phyloP scores from a whole-genome alignment of 768 basidiomycete genomes.

The Cystofilobasidium ferigula region DNA sequence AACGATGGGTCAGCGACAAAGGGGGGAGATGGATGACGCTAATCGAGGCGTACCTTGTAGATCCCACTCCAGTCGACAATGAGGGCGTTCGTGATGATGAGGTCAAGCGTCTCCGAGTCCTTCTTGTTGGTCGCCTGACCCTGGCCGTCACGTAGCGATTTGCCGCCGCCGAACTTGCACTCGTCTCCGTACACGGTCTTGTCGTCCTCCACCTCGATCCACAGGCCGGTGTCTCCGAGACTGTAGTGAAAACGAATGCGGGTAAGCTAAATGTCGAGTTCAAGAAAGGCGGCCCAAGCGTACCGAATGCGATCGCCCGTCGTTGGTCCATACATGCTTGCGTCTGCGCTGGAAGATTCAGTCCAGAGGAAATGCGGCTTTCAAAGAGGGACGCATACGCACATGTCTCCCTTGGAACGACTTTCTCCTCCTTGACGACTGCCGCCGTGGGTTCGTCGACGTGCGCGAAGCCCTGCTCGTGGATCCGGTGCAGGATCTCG shows the following conservation, averaged over 20 bases:
- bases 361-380: neutral
- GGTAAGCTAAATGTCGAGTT: neutral
- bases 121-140: conserved; percentile 72
- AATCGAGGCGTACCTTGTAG: conserved; percentile 54
- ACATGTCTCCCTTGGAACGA: conserved; percentile 16
- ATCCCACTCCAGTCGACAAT: conserved; percentile 93
- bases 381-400: neutral
- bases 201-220: conserved; percentile 86
- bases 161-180: conserved; percentile 75
- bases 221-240: conserved; percentile 77
- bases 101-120: conserved; percentile 61
- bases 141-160: conserved; percentile 92
- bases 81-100: conserved; percentile 89
- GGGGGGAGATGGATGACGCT: neutral
- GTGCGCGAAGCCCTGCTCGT: conserved; percentile 7
- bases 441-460: neutral
- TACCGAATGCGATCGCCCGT: conserved; percentile 68
- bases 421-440: neutral
- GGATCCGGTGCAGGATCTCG: conserved; percentile 21
- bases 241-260: neutral
- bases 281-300: neutral
- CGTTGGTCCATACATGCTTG: conserved; percentile 92
- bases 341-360: conserved; percentile 39
- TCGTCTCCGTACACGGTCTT: conserved; percentile 59
- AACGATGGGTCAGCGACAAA: neutral